These are phyloP conservation scores for Penicillium sp. DNA, from an alignment of 2,329 filamentous ascomycete species.

Conservation along the genomic window DNA sequence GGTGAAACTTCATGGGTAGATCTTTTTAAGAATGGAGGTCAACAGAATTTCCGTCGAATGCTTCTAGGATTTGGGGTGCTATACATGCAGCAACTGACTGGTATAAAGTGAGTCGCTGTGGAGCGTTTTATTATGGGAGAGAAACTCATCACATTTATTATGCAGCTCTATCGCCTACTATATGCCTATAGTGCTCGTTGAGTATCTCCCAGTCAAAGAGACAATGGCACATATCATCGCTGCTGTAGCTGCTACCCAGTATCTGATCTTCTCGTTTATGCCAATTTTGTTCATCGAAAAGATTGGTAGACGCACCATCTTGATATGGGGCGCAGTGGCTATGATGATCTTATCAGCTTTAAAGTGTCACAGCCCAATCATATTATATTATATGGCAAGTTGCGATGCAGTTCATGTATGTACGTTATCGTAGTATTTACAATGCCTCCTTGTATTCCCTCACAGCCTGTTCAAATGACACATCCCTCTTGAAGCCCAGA, in stretches of 20 bases:
- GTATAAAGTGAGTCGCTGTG: background rate
- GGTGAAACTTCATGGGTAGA: background rate
- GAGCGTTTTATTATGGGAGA: background rate
- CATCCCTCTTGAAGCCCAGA: constrained; percentile 54
- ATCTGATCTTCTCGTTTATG: background rate
- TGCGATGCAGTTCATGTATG: background rate
- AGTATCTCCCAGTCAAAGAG: background rate
- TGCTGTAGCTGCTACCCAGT: background rate
- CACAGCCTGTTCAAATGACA: constrained; percentile 56
- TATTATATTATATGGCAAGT: background rate
- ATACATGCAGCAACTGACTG: background rate
- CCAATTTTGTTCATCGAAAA: background rate
- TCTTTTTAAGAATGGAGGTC: background rate
- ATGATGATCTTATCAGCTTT: background rate
- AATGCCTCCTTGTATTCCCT: constrained; percentile 53
- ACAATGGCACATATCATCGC: background rate
- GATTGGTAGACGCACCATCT: background rate
- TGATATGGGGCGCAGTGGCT: background rate
- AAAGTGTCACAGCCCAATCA: too few relatives aligned
- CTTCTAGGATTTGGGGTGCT: background rate
- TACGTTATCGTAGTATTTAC: constrained; percentile 8
- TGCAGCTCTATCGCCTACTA: background rate
- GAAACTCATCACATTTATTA: background rate
- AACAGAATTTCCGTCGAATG: background rate
- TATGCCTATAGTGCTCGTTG: background rate